A percentile compares a stretch with the other conserved stretches of the same genome.
phyloP scores from a whole-genome alignment of 768 basidiomycete genomes.

The Pulveroboletus ravenelii region DNA sequence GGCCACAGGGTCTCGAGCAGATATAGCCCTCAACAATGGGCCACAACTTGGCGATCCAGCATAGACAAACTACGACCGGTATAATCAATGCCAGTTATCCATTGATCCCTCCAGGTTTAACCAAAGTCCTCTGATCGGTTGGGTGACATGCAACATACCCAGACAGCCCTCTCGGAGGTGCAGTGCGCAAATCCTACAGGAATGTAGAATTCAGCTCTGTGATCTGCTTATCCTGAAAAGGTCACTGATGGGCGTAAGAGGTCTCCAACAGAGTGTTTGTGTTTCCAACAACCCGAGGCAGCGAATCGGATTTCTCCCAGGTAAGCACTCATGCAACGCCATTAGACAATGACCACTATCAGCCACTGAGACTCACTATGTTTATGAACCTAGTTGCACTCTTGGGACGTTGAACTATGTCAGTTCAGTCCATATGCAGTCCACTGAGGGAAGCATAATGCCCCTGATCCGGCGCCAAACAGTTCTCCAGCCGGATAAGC shows the following conservation, averaged over 20 bases:
- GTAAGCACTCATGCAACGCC: conserved; percentile 27
- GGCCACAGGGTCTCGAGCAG: conserved; percentile 18
- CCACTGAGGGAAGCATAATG: conserved; percentile 21
- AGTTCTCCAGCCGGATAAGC: conserved; percentile 56
- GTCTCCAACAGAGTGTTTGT: conserved; percentile 34
- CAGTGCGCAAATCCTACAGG: conserved; percentile 50
- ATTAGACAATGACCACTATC: background rate
- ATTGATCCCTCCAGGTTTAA: conserved; percentile 19
- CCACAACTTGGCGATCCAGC: background rate
- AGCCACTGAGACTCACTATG: conserved; percentile 3
- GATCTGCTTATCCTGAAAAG: background rate
- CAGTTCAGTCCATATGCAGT: background rate
- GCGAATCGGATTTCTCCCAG: conserved; percentile 28
- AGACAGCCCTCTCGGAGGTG: conserved; percentile 57
- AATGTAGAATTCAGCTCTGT: background rate
- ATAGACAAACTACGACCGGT: background rate
- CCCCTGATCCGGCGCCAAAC: conserved; percentile 58
- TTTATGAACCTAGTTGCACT: too few species aligned
- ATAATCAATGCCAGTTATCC: too few species aligned
- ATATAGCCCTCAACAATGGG: conserved; percentile 15
- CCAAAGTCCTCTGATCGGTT: conserved; percentile 23
- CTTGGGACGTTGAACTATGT: too few species aligned
- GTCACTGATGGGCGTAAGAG: conserved; percentile 24
- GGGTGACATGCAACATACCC: conserved; percentile 34
- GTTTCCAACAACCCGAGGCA: conserved; percentile 32